A percentile compares a stretch with the other conserved stretches of the same genome.
Conservation (phyloP, 306 rosid genomes). For the Cercis canadensis region DNA sequence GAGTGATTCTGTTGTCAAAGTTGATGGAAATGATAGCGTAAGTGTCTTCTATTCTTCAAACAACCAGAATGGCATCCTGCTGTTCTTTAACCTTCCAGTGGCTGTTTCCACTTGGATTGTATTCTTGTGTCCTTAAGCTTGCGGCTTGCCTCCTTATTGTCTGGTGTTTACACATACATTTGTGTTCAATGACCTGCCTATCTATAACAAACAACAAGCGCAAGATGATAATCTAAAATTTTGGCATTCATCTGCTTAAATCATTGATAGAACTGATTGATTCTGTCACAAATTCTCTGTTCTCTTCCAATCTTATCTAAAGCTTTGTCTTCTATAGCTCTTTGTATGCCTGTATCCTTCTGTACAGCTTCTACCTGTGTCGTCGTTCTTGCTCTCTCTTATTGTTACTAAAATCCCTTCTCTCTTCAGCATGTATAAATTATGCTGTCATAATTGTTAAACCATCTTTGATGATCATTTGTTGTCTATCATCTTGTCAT, state of each 20-base stretch:
- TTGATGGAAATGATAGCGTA: no score
- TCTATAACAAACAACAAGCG: no score
- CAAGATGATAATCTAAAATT: no score
- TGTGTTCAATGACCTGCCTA: no score
- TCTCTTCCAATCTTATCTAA: neutral
- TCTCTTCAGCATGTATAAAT: constrained; percentile 6
- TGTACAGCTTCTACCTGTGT: no score
- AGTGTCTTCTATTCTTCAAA: no score
- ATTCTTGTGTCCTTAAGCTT: constrained; percentile 4
- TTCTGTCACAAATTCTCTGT: no score
- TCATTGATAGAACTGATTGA: no score
- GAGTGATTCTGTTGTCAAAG: constrained; percentile 4
- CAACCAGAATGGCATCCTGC: neutral
- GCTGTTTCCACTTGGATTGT: constrained; percentile 1
- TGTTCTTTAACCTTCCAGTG: neutral
- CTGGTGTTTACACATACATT: no score
- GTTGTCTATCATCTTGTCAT: neutral
- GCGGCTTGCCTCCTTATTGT: constrained; percentile 1
- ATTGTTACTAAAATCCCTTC: neutral
- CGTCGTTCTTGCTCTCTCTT: neutral
- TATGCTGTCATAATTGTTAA: neutral
- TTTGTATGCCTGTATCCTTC: neutral
- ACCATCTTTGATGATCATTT: constrained; percentile 22
- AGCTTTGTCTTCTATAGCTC: neutral
- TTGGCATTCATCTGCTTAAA: no score